A percentile compares a stretch with the other conserved stretches of the same genome.
Evolutionary conservation across 768 basidiomycete genomes (phyloP).

Genomic region (Boletus rubescentipes): DNA sequence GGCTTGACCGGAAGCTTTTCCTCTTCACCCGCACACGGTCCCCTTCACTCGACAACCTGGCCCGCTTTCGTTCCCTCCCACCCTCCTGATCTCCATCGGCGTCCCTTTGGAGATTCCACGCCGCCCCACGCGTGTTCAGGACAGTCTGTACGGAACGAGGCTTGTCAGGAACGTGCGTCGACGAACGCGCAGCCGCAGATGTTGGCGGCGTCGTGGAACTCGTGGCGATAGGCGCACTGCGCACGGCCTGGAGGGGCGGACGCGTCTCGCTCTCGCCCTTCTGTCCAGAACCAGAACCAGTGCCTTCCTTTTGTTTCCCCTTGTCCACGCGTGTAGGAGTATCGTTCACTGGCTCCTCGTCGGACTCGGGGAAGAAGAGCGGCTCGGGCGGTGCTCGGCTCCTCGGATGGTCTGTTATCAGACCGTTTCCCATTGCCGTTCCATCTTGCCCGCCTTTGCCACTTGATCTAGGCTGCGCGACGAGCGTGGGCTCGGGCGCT

Average conservation of each 20-base stretch:
- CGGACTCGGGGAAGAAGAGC: slow-evolving; percentile 28
- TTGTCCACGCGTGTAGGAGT: neutral
- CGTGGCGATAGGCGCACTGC: neutral
- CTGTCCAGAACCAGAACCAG: neutral
- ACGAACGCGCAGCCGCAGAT: neutral
- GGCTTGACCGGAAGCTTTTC: slow-evolving; percentile 42
- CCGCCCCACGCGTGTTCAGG: slow-evolving; percentile 50
- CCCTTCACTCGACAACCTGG: slow-evolving; percentile 19
- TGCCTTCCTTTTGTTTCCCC: neutral
- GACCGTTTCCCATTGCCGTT: neutral
- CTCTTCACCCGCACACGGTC: slow-evolving; percentile 12
- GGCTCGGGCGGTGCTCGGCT: slow-evolving; percentile 20
- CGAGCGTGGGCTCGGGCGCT: slow-evolving; percentile 20
- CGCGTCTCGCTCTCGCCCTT: neutral
- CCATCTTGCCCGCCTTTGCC: neutral
- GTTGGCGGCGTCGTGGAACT: neutral
- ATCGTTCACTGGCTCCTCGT: slow-evolving; percentile 7
- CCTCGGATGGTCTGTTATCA: slow-evolving; percentile 6
- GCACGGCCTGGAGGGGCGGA: neutral
- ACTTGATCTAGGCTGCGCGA: slow-evolving; percentile 6
- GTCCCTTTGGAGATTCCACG: slow-evolving; percentile 43
- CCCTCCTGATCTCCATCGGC: slow-evolving; percentile 10
- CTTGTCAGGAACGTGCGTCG: slow-evolving; percentile 7
- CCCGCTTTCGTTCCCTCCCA: slow-evolving; percentile 39
- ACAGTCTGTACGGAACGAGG: slow-evolving; percentile 39